These are phyloP conservation scores for Coleophoma crateriformis DNA, from an alignment of 2,329 filamentous ascomycete species.

Conservation along the genomic window DNA sequence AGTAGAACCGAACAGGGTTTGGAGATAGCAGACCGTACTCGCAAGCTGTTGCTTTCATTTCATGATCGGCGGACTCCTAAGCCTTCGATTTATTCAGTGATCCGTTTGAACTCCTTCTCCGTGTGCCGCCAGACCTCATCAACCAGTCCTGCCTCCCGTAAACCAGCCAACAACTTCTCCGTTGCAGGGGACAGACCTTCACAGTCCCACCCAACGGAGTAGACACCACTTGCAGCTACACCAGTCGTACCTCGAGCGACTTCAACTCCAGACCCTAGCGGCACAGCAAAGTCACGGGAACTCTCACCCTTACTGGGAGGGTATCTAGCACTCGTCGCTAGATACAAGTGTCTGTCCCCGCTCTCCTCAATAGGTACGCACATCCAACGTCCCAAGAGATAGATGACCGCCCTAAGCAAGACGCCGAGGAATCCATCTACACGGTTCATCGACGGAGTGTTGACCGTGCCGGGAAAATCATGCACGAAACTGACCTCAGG, in stretches of 20 bases:
- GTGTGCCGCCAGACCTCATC: not conserved
- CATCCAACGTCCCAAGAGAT: conserved; percentile 1
- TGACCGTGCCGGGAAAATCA: conserved; percentile 14
- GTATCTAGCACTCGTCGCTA: not conserved
- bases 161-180: not conserved
- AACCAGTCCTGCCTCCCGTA: not conserved
- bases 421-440: conserved; percentile 1
- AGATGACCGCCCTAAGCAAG: not conserved
- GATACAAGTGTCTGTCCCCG: conserved; percentile 2
- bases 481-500: conserved; percentile 16
- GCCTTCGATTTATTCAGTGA: not conserved
- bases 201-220: not conserved
- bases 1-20: too few species aligned
- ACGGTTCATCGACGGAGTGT: conserved; percentile 3
- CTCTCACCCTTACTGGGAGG: not conserved
- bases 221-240: not conserved
- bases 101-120: not conserved
- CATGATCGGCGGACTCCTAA: too few species aligned
- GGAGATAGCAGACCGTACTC: too few species aligned
- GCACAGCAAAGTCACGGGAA: not conserved
- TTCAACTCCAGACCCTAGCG: not conserved
- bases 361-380: conserved; percentile 13
- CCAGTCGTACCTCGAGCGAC: not conserved
- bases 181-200: not conserved
- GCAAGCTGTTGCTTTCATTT: too few species aligned